Conservation (phyloP, 2,329 filamentous ascomycete species). For the Diaporthe citriasiana region DNA sequence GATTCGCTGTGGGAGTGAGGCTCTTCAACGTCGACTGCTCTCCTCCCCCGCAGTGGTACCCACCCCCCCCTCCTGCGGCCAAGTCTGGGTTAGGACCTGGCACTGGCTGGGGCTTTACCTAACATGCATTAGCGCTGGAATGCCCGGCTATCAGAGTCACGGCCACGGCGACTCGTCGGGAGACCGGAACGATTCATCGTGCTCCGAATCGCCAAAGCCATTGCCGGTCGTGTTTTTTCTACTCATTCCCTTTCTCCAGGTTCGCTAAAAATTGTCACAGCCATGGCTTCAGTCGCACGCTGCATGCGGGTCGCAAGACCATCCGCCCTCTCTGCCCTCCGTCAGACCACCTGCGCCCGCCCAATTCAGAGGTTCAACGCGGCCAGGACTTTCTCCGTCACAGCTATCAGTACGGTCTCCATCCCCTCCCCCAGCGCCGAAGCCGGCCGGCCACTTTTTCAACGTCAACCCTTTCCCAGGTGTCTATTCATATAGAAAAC, state of each 20-base stretch:
- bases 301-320: constrained; percentile 66
- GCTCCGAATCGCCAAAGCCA: constrained; percentile 23
- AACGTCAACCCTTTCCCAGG: not conserved
- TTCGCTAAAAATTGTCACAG: constrained; percentile 42
- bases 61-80: not conserved
- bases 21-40: not conserved
- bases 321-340: constrained; percentile 56
- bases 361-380: constrained; percentile 54
- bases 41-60: not conserved
- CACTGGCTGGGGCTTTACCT: constrained; percentile 34
- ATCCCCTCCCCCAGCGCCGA: constrained; percentile 43
- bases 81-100: constrained; percentile 32
- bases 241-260: not conserved
- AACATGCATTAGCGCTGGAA: constrained; percentile 35
- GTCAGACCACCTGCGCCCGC: constrained; percentile 51
- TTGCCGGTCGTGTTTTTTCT: not conserved
- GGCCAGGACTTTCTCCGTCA: constrained; percentile 62
- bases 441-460: constrained; percentile 48
- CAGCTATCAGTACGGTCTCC: constrained; percentile 56
- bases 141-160: constrained; percentile 30
- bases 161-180: constrained; percentile 32
- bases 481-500: not conserved
- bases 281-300: constrained; percentile 74
- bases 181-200: constrained; percentile 35
- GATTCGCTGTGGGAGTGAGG: not conserved